Percentiles rank a stretch among this genome's conserved stretches.
Conservation (phyloP, 192 early-diverging fungal species). For the Chytriomyces sp. region DNA sequence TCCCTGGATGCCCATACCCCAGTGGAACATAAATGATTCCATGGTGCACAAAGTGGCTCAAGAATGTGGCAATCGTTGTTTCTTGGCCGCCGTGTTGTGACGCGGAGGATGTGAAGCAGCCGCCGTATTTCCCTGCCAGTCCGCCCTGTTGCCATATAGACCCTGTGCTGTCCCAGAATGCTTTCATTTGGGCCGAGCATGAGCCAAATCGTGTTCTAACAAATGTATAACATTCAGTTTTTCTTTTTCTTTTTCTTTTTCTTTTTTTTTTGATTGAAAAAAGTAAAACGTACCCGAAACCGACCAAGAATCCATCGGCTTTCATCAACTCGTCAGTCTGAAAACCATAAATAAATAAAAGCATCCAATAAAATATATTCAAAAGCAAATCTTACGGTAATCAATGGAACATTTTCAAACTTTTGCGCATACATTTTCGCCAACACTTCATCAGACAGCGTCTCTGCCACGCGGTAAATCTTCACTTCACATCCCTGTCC, state of each 20-base stretch:
- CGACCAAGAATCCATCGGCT: slow-evolving; percentile 73
- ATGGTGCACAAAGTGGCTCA: slow-evolving; percentile 53
- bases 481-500: slow-evolving; percentile 58
- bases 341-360: neutral
- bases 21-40: slow-evolving; percentile 61
- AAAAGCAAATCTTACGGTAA: slow-evolving; percentile 27
- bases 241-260: neutral
- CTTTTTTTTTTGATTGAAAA: neutral
- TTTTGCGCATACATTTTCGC: slow-evolving; percentile 67
- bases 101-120: slow-evolving; percentile 74
- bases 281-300: slow-evolving; percentile 53
- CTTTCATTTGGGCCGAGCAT: slow-evolving; percentile 76
- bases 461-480: slow-evolving; percentile 66
- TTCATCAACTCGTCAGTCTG: slow-evolving; percentile 59
- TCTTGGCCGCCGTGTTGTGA: slow-evolving; percentile 71
- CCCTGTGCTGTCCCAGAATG: slow-evolving; percentile 70
- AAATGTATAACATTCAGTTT: neutral
- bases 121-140: slow-evolving; percentile 76
- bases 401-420: slow-evolving; percentile 59
- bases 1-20: slow-evolving; percentile 32
- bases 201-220: slow-evolving; percentile 64
- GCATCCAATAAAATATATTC: neutral
- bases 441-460: slow-evolving; percentile 67
- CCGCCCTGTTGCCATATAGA: slow-evolving; percentile 59
- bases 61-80: slow-evolving; percentile 44